phyloP scores from a whole-genome alignment of 805 yeast genomes.

The Hanseniaspora vineae region DNA sequence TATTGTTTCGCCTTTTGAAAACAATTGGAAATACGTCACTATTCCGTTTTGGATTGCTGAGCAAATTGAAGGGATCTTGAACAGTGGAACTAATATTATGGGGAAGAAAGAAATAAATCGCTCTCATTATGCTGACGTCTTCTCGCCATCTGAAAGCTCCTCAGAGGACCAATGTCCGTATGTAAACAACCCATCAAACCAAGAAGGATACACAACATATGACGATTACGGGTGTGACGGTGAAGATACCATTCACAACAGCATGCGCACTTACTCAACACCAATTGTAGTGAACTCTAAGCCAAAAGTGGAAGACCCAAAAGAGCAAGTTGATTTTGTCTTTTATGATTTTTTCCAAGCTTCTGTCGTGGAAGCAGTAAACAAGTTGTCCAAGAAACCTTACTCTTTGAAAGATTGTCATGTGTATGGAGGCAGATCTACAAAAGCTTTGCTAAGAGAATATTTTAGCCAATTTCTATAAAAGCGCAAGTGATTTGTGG shows the following conservation, averaged over 20 bases:
- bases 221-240: slow-evolving; percentile 84
- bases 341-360: slow-evolving; percentile 66
- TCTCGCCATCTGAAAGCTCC: slow-evolving; percentile 6
- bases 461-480: slow-evolving; percentile 19
- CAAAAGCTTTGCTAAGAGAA: slow-evolving; percentile 33
- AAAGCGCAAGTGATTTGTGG: not conserved
- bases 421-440: slow-evolving; percentile 28
- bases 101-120: not conserved
- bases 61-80: slow-evolving; percentile 40
- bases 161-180: slow-evolving; percentile 2
- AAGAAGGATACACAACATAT: slow-evolving; percentile 51
- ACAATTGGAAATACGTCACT: slow-evolving; percentile 58
- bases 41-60: slow-evolving; percentile 48
- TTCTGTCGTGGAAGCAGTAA: slow-evolving; percentile 34
- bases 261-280: slow-evolving; percentile 43
- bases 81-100: slow-evolving; percentile 37
- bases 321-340: slow-evolving; percentile 46
- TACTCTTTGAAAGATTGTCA: slow-evolving; percentile 27
- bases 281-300: slow-evolving; percentile 66
- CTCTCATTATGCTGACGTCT: slow-evolving; percentile 2
- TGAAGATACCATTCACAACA: slow-evolving; percentile 65
- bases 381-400: slow-evolving; percentile 14
- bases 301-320: slow-evolving; percentile 16
- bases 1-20: slow-evolving; percentile 75
- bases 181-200: slow-evolving; percentile 11